Evolutionary conservation across 495 filamentous ascomycete species (phyloP), one percentile per base, ranked within the genome.

Genomic region (Tuber calosporum): DNA sequence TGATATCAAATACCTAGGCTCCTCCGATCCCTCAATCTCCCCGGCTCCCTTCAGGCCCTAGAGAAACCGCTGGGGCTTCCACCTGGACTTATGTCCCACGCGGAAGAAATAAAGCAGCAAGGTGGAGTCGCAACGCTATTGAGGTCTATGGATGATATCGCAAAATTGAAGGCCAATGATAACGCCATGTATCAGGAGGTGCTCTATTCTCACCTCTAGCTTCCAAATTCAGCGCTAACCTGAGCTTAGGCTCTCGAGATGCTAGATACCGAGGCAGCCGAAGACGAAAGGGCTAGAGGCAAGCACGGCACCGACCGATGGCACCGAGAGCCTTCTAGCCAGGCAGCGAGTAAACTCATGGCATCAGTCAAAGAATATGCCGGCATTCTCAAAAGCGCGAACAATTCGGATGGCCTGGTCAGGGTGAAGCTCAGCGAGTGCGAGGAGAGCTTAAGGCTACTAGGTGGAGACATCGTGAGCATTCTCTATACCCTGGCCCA

Each of bases 51-150:
- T 4, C 96, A 98, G 81, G 95, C 96, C 0, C 85, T 99, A 0
- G 95, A 99, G 77, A 99, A 97, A 79, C 94, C 95, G 0, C 87
- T 99, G 0, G 95, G 95, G 0, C 83, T 99, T n/a, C 95, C 95
- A 1, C 91, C 91, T 9, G 90, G 87, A 0, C 83, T 99, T 4
- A 87, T 92, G 13, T 90, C 93, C 17, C 95, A 97, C 79, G 95
- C 95, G 13, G 96, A 99, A 78, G 95, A 98, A 79, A 90, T 99
- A 69, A 87, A 92, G n/a, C 94, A 98, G 81, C 92, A 93, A 77
- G 92, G 96, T 80, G 94, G 94, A 0, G 82, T 94, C 30, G 87
- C 90, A 74, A 86, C 89, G 26, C 82, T 99, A 4, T 87, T 90
- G 67, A 87, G 88, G 38, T 91, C 91, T 22, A 91, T 97, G 62